Percentiles rank a stretch among this genome's conserved stretches.
These are phyloP conservation scores for Trametes cingulata DNA, from an alignment of 768 basidiomycete species.

Conservation along the genomic window DNA sequence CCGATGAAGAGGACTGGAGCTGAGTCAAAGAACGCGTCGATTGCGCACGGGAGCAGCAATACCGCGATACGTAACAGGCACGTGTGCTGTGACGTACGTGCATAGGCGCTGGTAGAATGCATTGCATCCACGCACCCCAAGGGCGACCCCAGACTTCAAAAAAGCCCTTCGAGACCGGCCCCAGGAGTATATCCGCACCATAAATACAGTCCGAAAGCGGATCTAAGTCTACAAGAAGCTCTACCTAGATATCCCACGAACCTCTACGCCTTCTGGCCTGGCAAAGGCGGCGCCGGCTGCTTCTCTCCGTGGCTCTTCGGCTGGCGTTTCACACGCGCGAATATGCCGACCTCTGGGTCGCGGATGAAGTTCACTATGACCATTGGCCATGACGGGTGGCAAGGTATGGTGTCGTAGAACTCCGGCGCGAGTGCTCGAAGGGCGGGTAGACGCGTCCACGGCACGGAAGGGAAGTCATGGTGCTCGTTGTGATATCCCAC, in stretches of 20 bases:
- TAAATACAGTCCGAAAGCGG: neutral
- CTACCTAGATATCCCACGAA: neutral
- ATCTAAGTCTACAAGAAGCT: neutral
- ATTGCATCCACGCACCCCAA: neutral
- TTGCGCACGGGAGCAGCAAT: neutral
- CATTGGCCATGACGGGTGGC: constrained; percentile 93
- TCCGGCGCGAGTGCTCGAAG: constrained; percentile 85
- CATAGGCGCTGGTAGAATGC: neutral
- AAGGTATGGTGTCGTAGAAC: constrained; percentile 85
- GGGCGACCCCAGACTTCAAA: too few relatives aligned
- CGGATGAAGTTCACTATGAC: constrained; percentile 93
- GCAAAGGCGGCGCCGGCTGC: constrained; percentile 2
- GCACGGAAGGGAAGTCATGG: constrained; percentile 95
- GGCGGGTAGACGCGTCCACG: constrained; percentile 91
- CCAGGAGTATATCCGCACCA: neutral
- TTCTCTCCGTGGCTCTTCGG: constrained; percentile 36
- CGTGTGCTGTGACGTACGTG: constrained; percentile 12
- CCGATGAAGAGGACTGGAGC: neutral
- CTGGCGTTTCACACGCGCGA: constrained; percentile 80
- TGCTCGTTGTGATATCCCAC: constrained; percentile 99
- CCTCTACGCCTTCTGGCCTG: constrained; percentile 4
- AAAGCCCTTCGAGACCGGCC: too few relatives aligned
- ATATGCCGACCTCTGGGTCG: constrained; percentile 85
- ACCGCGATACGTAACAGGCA: constrained; percentile 12
- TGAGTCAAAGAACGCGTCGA: neutral